Conservation (phyloP, 2,329 filamentous ascomycete species). For the Aspergillus felis region DNA sequence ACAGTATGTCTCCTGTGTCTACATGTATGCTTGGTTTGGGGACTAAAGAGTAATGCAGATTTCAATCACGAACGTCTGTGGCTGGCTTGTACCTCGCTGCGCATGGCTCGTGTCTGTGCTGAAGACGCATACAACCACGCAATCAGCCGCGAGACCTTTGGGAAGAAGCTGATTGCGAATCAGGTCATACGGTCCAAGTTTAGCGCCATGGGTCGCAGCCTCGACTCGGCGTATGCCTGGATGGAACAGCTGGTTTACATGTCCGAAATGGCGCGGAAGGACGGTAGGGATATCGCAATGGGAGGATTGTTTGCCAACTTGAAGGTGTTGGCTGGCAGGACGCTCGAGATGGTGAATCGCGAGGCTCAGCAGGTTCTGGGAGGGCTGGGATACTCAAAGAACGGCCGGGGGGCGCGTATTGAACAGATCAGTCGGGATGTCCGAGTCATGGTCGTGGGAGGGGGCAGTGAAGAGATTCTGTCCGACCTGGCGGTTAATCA, state of each 20-base stretch:
- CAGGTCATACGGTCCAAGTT: slow-evolving; percentile 57
- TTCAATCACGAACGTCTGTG: slow-evolving; percentile 59
- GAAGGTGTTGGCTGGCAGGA: slow-evolving; percentile 50
- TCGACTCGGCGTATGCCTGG: slow-evolving; percentile 57
- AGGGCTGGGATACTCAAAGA: slow-evolving; percentile 50
- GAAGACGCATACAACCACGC: slow-evolving; percentile 53
- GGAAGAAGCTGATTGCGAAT: slow-evolving; percentile 52
- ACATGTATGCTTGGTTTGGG: no score
- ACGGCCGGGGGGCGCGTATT: slow-evolving; percentile 45
- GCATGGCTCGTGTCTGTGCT: slow-evolving; percentile 55
- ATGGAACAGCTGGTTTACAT: slow-evolving; percentile 56
- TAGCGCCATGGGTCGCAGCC: slow-evolving; percentile 49
- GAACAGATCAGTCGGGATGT: slow-evolving; percentile 55
- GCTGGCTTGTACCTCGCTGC: slow-evolving; percentile 54
- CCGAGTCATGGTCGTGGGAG: slow-evolving; percentile 52
- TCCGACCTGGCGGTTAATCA: slow-evolving; percentile 51
- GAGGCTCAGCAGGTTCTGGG: slow-evolving; percentile 55
- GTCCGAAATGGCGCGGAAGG: slow-evolving; percentile 17
- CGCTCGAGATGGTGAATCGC: slow-evolving; percentile 49
- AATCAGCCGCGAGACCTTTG: slow-evolving; percentile 53
- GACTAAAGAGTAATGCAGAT: slow-evolving; percentile 48
- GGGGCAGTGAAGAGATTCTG: slow-evolving; percentile 55
- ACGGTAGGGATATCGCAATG: slow-evolving; percentile 14
- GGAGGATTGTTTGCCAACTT: slow-evolving; percentile 20
- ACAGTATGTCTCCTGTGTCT: slow-evolving; percentile 38